Percentiles rank a stretch among this genome's conserved stretches.
Evolutionary conservation across 768 basidiomycete genomes (phyloP).

Genomic region (Kwoniella dendrophila): DNA sequence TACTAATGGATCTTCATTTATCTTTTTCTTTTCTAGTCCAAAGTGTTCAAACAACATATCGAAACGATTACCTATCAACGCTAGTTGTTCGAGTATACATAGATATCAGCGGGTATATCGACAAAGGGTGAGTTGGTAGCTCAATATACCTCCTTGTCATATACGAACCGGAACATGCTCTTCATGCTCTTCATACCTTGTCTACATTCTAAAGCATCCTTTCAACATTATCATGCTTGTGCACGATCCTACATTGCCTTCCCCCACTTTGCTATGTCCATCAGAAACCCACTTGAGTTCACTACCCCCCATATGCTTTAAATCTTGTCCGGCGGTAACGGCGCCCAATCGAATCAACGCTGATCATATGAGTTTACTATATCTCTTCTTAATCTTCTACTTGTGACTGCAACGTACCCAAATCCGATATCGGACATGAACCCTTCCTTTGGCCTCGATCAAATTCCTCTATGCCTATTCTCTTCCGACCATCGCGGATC

Average conservation of each 20-base stretch:
- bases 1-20: background rate
- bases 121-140: constrained; percentile 10
- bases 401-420: background rate
- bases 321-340: constrained; percentile 5
- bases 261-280: too few relatives aligned
- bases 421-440: too few relatives aligned
- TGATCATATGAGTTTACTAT: background rate
- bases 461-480: background rate
- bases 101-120: background rate
- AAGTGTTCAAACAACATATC: too few relatives aligned
- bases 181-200: background rate
- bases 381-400: background rate
- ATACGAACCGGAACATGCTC: background rate
- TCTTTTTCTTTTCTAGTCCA: background rate
- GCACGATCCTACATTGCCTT: background rate
- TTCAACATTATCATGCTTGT: background rate
- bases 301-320: background rate
- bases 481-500: too few relatives aligned
- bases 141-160: background rate
- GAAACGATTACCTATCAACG: too few relatives aligned
- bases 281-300: too few relatives aligned
- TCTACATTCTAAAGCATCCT: background rate
- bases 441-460: background rate
- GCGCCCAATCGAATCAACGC: background rate
- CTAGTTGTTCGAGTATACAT: too few relatives aligned